Base-by-base conservation (phyloP, 2,329 filamentous ascomycete species). In the Karstenula rhodostoma region DNA sequence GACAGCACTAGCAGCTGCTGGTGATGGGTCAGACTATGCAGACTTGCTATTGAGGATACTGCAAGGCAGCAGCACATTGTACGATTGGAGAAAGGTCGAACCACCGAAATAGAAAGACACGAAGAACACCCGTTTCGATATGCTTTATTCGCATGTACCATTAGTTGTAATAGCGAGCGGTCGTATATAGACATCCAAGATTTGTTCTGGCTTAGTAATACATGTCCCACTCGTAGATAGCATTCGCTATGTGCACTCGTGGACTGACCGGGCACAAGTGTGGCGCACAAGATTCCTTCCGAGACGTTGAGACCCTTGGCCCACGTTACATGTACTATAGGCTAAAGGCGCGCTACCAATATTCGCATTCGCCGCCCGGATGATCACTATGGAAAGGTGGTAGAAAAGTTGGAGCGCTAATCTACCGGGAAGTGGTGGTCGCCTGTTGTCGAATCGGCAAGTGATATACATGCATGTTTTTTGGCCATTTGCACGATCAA, bases 21-120 rank as follows among this genome's bases (percentile, higher is more conserved):
- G 71, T 3, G 59, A 81, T 9, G 80, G 80, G 0, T 83, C 81
- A 81, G 78, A 80, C 43, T 83, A 81, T 65, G 44, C 65, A 5
- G 69, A 60, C 1, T 68, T 83, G 6, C 55, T 82, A 57, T 53
- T 68, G 53, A 73, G 78, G 55, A 79, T 83, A 19, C 52, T 81
- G 25, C 23, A 43, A 22, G 32, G 35, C 25, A 49, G 42, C 32
- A 23, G 56, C 60, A 6, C 27, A 35, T 17, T 46, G 23, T 17
- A 55, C 22, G 32, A 43, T 32, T 50, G 55, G 25, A 56, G 27
- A 23, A 37, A 55, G 15, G 17, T 47, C 3, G 35, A 43, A n/a
- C 35, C 25, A 32, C 17, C 37, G 10, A 33, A 43, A 19, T 43
- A 43, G 17, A 44, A 23, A 52, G 4, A 22, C 3, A 9, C 17